phyloP scores from a whole-genome alignment of 2,329 filamentous ascomycete species.

The Bipolaris sorokiniana region DNA sequence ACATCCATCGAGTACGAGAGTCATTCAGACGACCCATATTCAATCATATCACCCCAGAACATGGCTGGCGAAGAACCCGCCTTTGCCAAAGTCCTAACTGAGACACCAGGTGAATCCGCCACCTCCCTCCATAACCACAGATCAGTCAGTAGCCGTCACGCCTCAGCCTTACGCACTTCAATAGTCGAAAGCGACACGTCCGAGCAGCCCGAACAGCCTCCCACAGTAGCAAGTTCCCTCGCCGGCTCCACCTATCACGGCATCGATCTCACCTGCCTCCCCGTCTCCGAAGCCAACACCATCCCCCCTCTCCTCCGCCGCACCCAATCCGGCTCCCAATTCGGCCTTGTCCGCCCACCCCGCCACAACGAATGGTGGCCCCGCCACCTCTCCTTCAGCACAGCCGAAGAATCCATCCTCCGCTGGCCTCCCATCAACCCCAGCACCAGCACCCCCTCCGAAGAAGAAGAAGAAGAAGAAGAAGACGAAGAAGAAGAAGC shows the following conservation, averaged over 20 bases:
- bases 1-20: conserved; percentile 16
- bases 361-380: conserved; percentile 69
- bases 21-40: conserved; percentile 17
- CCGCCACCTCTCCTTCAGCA: conserved; percentile 75
- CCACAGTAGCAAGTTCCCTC: conserved; percentile 60
- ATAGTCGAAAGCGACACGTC: conserved; percentile 29
- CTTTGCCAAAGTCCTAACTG: conserved; percentile 43
- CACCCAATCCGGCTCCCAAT: conserved; percentile 62
- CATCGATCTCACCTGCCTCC: conserved; percentile 58
- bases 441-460: not conserved
- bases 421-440: conserved; percentile 58
- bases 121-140: conserved; percentile 31
- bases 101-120: conserved; percentile 43
- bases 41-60: conserved; percentile 22
- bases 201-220: conserved; percentile 43
- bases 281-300: conserved; percentile 56
- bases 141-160: conserved; percentile 25
- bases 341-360: conserved; percentile 30
- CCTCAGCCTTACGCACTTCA: conserved; percentile 19
- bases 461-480: no score
- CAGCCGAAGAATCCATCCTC: conserved; percentile 76
- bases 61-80: conserved; percentile 32
- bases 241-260: conserved; percentile 66
- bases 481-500: conserved; percentile 35
- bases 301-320: conserved; percentile 63